Evolutionary conservation across 2,329 filamentous ascomycete genomes (phyloP).

Genomic region (Penicillium corylophilum): DNA sequence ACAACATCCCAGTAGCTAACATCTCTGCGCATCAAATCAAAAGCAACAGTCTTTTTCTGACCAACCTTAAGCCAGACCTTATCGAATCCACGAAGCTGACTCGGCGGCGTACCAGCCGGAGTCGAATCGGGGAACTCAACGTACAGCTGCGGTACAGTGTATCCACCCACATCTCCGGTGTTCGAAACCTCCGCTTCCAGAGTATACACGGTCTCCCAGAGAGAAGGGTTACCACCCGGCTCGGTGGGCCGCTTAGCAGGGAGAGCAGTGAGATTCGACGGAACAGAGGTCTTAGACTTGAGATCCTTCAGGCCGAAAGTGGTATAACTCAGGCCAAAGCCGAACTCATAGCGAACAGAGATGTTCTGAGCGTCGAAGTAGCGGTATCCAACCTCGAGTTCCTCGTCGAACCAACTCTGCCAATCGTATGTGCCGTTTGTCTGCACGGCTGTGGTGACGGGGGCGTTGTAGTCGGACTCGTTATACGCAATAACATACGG

Average conservation of each 20-base stretch:
- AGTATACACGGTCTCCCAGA: neutral
- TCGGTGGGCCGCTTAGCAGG: neutral
- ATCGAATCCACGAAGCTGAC: slow-evolving; percentile 53
- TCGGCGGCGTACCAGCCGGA: slow-evolving; percentile 21
- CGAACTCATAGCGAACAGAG: too few species aligned
- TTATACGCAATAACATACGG: too few species aligned
- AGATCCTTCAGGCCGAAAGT: too few species aligned
- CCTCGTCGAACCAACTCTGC: slow-evolving; percentile 48
- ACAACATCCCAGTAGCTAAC: neutral
- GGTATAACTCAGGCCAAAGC: too few species aligned
- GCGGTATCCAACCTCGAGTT: slow-evolving; percentile 53
- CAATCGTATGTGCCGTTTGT: slow-evolving; percentile 9
- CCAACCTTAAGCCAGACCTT: slow-evolving; percentile 49
- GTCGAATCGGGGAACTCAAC: slow-evolving; percentile 43
- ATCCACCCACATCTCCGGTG: neutral
- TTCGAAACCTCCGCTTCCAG: neutral
- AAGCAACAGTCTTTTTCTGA: slow-evolving; percentile 28
- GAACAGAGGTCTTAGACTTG: too few species aligned
- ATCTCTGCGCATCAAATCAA: neutral
- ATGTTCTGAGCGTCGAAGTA: slow-evolving; percentile 36
- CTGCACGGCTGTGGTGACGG: neutral
- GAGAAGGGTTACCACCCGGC: neutral
- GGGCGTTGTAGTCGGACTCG: too few species aligned
- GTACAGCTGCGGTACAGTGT: slow-evolving; percentile 43
- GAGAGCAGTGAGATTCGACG: slow-evolving; percentile 3